These are phyloP conservation scores for Rhynchospora pubera DNA, from an alignment of 176 grass and related monocot genomes.

Conservation along the genomic window DNA sequence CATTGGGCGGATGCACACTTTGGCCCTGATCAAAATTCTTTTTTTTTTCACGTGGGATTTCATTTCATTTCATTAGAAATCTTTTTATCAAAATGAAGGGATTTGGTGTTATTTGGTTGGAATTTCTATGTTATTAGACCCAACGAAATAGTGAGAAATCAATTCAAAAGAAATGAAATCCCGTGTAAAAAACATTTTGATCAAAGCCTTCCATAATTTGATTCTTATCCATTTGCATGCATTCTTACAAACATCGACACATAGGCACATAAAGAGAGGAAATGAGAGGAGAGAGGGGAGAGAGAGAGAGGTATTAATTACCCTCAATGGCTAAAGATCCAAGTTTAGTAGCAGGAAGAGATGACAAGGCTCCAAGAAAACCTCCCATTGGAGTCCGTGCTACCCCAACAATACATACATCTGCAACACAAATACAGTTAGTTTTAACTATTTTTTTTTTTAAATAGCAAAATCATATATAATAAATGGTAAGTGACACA, in stretches of 20 bases:
- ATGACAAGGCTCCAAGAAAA: constrained; percentile 79
- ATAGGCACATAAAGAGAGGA: background rate
- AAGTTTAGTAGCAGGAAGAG: constrained; percentile 82
- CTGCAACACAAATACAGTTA: constrained; percentile 20
- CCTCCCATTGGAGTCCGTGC: constrained; percentile 83
- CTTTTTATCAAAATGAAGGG: too few species aligned
- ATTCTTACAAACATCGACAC: background rate
- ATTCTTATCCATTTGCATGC: background rate
- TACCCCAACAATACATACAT: constrained; percentile 80
- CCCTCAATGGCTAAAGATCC: constrained; percentile 67
- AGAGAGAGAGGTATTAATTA: constrained; percentile 14
- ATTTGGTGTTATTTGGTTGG: too few species aligned
- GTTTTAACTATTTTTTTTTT: background rate
- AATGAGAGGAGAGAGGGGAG: too few species aligned
- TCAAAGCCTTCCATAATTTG: background rate
- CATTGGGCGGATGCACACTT: background rate
- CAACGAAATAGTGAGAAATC: too few species aligned
- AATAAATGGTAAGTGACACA: background rate
- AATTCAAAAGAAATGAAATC: too few species aligned
- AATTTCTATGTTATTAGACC: too few species aligned
- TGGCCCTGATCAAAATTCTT: too few species aligned
- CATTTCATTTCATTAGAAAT: too few species aligned
- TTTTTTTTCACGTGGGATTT: too few species aligned
- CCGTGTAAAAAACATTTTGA: too few species aligned
- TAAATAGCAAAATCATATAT: background rate